Evolutionary conservation across 352 stramenopile genomes (phyloP).

Genomic region (Paralagenidium karlingii): DNA sequence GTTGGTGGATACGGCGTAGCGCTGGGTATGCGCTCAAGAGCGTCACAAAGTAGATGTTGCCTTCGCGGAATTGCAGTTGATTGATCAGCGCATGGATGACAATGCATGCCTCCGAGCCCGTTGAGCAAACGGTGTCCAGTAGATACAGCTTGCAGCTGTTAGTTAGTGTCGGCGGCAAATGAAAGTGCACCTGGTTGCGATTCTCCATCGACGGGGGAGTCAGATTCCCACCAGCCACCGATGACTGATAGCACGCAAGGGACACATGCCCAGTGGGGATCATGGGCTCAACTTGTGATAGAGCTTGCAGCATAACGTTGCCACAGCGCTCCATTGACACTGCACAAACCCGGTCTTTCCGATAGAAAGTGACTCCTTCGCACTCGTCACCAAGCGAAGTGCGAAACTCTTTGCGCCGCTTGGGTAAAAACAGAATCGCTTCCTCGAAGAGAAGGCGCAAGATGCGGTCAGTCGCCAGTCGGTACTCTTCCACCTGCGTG

Average conservation of each 20-base stretch:
- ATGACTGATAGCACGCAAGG: neutral
- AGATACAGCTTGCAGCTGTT: too few species aligned
- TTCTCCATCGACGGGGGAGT: neutral
- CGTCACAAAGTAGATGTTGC: constrained; percentile 41
- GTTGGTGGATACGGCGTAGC: too few species aligned
- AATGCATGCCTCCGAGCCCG: constrained; percentile 19
- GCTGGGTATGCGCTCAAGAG: constrained; percentile 30
- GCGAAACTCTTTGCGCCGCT: neutral
- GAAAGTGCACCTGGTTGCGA: neutral
- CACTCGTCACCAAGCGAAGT: neutral
- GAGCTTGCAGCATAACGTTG: neutral
- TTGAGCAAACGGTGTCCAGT: constrained; percentile 27
- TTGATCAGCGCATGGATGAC: constrained; percentile 26
- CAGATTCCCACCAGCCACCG: neutral
- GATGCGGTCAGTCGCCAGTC: neutral
- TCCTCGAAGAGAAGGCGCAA: neutral
- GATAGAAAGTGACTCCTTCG: too few species aligned
- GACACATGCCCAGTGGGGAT: neutral
- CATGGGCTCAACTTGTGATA: neutral
- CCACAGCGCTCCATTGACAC: neutral
- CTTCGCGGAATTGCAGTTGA: constrained; percentile 9
- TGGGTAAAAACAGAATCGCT: neutral
- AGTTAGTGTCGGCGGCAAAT: too few species aligned
- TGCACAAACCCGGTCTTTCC: too few species aligned
- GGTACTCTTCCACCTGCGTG: too few species aligned